A percentile compares a stretch with the other conserved stretches of the same genome.
phyloP scores from a whole-genome alignment of 768 basidiomycete species.

The Trametes meyenii region DNA sequence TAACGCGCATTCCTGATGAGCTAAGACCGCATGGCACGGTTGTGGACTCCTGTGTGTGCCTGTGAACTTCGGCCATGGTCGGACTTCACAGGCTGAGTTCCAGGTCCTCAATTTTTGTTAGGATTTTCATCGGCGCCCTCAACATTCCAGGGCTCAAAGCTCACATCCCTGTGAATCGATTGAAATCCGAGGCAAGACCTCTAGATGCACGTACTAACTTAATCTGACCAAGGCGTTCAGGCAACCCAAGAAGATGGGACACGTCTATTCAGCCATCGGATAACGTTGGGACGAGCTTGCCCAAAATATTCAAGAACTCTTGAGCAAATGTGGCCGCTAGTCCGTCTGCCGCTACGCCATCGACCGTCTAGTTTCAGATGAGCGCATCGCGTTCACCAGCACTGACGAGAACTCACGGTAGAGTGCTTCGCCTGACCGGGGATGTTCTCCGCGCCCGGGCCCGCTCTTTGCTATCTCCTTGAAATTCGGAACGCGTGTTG shows the following conservation, averaged over 20 bases:
- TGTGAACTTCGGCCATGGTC: neutral
- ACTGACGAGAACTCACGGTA: too few species aligned
- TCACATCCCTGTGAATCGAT: too few species aligned
- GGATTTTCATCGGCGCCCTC: neutral
- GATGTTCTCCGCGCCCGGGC: neutral
- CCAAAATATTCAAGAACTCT: neutral
- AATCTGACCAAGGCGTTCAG: neutral
- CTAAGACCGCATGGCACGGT: conserved; percentile 1
- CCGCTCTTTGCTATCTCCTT: neutral
- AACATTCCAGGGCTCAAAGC: neutral
- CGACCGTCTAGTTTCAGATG: neutral
- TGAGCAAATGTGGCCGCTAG: neutral
- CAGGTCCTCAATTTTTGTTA: neutral
- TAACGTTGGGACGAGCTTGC: neutral
- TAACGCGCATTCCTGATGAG: neutral
- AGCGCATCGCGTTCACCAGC: too few species aligned
- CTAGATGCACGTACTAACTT: neutral
- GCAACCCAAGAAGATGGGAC: neutral
- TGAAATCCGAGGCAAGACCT: neutral
- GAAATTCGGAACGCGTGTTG: neutral
- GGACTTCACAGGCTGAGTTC: neutral
- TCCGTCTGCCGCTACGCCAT: neutral
- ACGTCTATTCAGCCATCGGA: neutral
- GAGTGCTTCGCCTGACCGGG: too few species aligned
- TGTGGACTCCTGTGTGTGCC: conserved; percentile 8